phyloP scores from a whole-genome alignment of 352 stramenopile species.

The Phytophthora ohioensis region DNA sequence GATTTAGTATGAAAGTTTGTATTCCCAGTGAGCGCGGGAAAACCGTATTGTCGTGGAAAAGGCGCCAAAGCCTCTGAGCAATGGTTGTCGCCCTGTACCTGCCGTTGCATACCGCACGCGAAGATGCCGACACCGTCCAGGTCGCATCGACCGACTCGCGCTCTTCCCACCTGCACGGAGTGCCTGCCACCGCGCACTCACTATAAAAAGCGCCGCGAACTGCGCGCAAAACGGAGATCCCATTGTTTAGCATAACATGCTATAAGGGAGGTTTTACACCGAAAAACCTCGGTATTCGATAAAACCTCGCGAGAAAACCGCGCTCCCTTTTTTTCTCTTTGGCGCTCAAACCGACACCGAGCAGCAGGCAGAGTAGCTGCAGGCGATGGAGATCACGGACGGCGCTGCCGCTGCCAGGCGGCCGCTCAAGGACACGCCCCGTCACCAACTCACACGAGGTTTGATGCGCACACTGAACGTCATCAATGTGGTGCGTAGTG shows the following conservation, averaged over 20 bases:
- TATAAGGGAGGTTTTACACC: conserved; percentile 12
- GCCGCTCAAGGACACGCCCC: conserved; percentile 45
- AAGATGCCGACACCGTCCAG: neutral
- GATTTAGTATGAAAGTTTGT: conserved; percentile 29
- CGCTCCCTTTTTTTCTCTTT: conserved; percentile 25
- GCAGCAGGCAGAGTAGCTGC: conserved; percentile 13
- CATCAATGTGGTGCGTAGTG: conserved; percentile 92
- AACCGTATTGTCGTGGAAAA: conserved; percentile 19
- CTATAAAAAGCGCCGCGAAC: conserved; percentile 23
- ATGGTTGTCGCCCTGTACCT: neutral
- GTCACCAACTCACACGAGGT: conserved; percentile 88
- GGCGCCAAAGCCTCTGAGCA: conserved; percentile 7
- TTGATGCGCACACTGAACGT: conserved; percentile 98
- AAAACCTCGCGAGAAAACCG: conserved; percentile 47
- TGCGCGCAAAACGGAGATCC: conserved; percentile 23
- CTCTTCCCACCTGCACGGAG: neutral
- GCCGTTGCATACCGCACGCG: neutral
- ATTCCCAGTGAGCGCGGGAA: conserved; percentile 19
- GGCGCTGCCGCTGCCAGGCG: conserved; percentile 32
- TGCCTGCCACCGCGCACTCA: neutral
- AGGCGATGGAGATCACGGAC: conserved; percentile 37
- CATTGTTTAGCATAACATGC: conserved; percentile 14
- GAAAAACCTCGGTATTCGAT: conserved; percentile 37
- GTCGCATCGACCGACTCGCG: conserved; percentile 1
- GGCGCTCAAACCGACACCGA: conserved; percentile 39